Base-by-base conservation (phyloP, 106 monocot genomes). In the Alisma plantagoaquatica region DNA sequence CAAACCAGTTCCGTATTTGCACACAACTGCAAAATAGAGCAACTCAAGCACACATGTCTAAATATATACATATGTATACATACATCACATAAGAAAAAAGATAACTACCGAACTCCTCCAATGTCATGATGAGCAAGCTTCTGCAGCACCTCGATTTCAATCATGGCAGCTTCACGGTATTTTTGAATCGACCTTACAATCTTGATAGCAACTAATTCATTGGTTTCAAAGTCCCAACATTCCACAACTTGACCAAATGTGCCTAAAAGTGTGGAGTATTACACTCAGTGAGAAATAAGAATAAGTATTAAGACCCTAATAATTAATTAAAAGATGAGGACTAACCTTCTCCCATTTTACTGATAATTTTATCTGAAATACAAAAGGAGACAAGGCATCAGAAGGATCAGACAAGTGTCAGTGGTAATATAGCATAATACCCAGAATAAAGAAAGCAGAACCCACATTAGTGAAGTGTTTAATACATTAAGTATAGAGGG, bases 1-100 rank as follows among this genome's bases (percentile, higher is more conserved):
- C 87, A 82, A 87, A 87, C 87, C 87, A 87, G 71, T 77, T 82
- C 73, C 78, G 77, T 48, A 87, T 87, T 72, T 82, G 82, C 71
- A 87, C 87, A 74, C 82, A 87, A 58, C 87, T 87, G 78, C 81
- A 87, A 59, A 49, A n/a, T n/a, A n/a, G n/a, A n/a, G n/a, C n/a
- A 24, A 62, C 64, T 53, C 67, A 51, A 69, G 63, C 28, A 23
- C 53, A 35, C 59, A 45, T 56, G 52, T 24, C 60, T 61, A 60
- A n/a, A n/a, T n/a, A n/a, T n/a, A 72, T 59, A 47, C 53, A 69
- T 67, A 65, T 61, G 52, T 48, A 71, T 57, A 21, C 49, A 50
- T 45, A 56, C 16, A 21, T 32, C 45, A 43, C 18, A 24, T 33
- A 16, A 38, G 5, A 38, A 38, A 38, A 14, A 38, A 7, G 35